Evolutionary conservation across 192 early-diverging fungal species (phyloP).

Genomic region (Dispira simplex): DNA sequence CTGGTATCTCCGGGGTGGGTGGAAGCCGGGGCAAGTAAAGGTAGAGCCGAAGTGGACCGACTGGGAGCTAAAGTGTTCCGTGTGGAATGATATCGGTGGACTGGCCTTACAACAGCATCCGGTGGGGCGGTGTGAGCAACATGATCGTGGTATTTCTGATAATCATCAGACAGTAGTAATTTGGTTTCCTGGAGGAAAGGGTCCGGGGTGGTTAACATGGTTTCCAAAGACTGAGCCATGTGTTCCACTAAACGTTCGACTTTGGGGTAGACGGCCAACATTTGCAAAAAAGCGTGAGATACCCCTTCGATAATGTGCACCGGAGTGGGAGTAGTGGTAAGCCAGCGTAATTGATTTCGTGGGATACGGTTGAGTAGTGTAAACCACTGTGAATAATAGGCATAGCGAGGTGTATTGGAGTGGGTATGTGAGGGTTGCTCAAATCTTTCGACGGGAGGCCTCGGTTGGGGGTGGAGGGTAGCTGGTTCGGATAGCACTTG

Average conservation of each 20-base stretch:
- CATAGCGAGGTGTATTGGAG: neutral
- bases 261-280: conserved; percentile 4
- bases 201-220: too few relatives aligned
- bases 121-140: neutral
- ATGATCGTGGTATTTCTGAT: neutral
- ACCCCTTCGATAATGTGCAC: conserved; percentile 9
- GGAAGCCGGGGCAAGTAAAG: too few relatives aligned
- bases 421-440: neutral
- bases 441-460: neutral
- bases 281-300: conserved; percentile 6
- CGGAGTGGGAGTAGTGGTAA: neutral
- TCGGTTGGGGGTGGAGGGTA: neutral
- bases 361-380: neutral
- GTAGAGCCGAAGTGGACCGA: too few relatives aligned
- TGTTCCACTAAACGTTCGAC: neutral
- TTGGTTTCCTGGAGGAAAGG: too few relatives aligned
- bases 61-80: neutral
- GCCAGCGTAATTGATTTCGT: neutral
- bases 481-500: neutral
- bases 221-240: neutral
- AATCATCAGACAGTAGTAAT: too few relatives aligned
- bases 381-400: neutral
- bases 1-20: too few relatives aligned
- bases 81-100: neutral
- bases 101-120: neutral